Base-by-base conservation (phyloP, 2,329 filamentous ascomycete species). In the Thermothelomyces thermophilus region DNA sequence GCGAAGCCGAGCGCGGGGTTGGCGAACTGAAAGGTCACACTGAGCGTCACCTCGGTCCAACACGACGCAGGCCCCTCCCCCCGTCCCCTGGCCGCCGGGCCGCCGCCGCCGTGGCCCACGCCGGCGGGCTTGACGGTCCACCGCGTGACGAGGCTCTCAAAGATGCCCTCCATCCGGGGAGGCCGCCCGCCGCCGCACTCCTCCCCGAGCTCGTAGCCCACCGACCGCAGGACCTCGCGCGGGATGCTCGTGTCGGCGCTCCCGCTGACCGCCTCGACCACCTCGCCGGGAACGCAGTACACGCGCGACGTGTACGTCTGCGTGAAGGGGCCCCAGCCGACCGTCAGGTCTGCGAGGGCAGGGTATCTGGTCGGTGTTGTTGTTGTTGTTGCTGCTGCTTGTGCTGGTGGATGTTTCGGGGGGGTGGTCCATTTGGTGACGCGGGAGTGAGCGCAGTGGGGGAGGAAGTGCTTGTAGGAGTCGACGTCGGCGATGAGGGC, bases 1-100 rank as follows among this genome's bases (percentile, higher is more conserved):
- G 96, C 73, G 17, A 86, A 82, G 36, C 83, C 84, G 70, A 96
- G 94, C 50, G 95, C 66, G n/a, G 90, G 88, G 68, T 90, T 97
- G 59, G 81, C 76, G 65, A 98, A 96, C 66, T 84, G 80, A 66
- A 90, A 96, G 55, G 83, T 79, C 59, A 98, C 84, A 50, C 76
- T 74, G 58, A 98, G 70, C 59, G 79, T 75, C 13, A 97, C 88
- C 60, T 86, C 79, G 4, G 89, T 94, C 69, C 75, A 75, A 11
- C 16, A 10, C 14, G 30, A 10, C 9, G 9, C 30, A 10, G 30
- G 3, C 26, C 56, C 46, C 56, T 33, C 41, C 31, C 55, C 63
- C 48, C 57, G 59, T 52, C 64, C 54, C 40, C 64, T 49, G 64
- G 60, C 48, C 39, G 10, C 33, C 8, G 6, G 13, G 16, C 33